Evolutionary conservation across 2,329 filamentous ascomycete species (phyloP).

Genomic region (Microdochium paspali): DNA sequence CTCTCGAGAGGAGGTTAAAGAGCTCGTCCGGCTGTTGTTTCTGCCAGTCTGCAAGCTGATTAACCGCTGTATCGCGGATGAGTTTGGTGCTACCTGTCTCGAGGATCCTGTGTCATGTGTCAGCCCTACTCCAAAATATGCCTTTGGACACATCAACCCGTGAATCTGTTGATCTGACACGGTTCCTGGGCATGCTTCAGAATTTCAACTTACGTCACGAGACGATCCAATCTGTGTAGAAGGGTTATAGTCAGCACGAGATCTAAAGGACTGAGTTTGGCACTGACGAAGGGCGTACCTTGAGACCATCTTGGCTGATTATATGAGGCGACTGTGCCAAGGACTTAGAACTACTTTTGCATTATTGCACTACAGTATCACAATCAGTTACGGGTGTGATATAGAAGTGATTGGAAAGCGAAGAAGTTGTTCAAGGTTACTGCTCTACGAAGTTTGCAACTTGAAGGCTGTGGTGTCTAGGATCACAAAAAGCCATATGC

Average conservation of each 20-base stretch:
- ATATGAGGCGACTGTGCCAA: not conserved
- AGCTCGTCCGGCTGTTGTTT: constrained; percentile 96
- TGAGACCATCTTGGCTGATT: constrained; percentile 1
- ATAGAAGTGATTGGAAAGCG: not conserved
- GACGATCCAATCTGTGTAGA: constrained; percentile 61
- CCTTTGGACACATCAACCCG: no score
- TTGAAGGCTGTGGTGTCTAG: not conserved
- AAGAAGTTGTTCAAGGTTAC: not conserved
- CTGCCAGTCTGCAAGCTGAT: constrained; percentile 94
- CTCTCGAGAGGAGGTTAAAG: constrained; percentile 86
- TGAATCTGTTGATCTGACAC: no score
- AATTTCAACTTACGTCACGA: constrained; percentile 69
- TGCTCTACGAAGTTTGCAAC: not conserved
- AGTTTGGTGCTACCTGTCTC: constrained; percentile 95
- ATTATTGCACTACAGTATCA: not conserved
- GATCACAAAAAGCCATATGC: not conserved
- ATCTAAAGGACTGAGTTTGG: not conserved
- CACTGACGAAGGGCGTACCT: not conserved
- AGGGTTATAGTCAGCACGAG: constrained; percentile 11
- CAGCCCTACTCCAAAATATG: not conserved
- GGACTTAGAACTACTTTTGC: not conserved
- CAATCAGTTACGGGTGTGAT: not conserved
- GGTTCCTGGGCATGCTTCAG: no score
- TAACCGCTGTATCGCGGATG: constrained; percentile 93
- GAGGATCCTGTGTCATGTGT: constrained; percentile 55